Base-by-base conservation (phyloP, 2,329 filamentous ascomycete species). In the Claviceps humidiphila region DNA sequence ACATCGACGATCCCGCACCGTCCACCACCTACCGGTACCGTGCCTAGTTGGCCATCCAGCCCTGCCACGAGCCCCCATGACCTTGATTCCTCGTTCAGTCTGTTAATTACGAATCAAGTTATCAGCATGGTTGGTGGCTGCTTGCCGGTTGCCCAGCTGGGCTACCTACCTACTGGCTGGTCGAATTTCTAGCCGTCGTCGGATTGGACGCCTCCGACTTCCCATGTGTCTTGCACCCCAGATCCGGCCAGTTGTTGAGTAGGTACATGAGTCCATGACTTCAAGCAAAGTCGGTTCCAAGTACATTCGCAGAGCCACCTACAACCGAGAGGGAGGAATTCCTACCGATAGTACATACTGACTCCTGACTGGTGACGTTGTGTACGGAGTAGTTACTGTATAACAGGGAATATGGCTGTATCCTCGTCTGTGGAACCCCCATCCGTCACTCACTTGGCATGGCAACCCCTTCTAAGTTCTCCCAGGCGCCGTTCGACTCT, bases 401-500 rank as follows among this genome's bases (percentile, higher is more conserved):
- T 34, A 34, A 49, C 51, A 53, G 34, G 30, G 13, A 42, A 38
- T 22, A 39, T 37, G 42, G 43, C 51, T 39, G 16, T 34, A 41
- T 47, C 47, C 37, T 34, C 41, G 52, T 37, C n/a, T 49, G 49
- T 54, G 52, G 49, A 54, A 54, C 52, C 47, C 47, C 42, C 26
- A 41, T 44, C 52, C 52, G 40, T 44, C 30, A 46, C 16, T 24
- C 22, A 26, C 22, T 16, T 16, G 26, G 13, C 20, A 16, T 45
- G 20, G n/a, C 24, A 43, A 26, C n/a, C 7, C 24, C 41, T n/a
- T 11, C 22, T 30, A n/a, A 16, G 37, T 34, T 45, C 30, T 34
- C 11, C 46, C 34, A 49, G 40, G 8, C 9, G 8, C 30, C 11
- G 30, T 4, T 22, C 38, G 26, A 26, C 14, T 42, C 5, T 26